These are phyloP conservation scores for Urochloa ruziziensis DNA, from an alignment of 176 grass and related monocot genomes.

Conservation along the genomic window DNA sequence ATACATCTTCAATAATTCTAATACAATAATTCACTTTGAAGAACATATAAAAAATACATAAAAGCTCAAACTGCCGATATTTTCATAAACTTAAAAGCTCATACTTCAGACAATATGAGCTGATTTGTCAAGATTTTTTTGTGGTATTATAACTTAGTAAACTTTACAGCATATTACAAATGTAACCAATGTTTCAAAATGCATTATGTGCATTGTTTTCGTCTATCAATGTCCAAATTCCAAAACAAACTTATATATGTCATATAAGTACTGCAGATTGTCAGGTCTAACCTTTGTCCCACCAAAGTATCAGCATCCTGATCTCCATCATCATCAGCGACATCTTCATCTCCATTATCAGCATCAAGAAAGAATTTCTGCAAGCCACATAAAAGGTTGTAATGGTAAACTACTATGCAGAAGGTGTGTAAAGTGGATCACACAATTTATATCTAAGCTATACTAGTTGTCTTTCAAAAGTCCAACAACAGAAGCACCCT, in stretches of 20 bases:
- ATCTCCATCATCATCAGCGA: slow-evolving; percentile 34
- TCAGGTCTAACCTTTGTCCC: slow-evolving; percentile 41
- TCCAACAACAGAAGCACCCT: not conserved
- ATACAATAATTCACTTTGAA: not conserved
- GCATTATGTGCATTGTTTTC: not conserved
- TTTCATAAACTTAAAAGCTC: not conserved
- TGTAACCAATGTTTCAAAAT: not conserved
- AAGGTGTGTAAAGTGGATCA: not conserved
- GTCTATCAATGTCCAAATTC: not conserved
- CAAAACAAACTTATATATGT: not conserved
- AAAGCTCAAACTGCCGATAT: not conserved
- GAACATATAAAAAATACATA: not conserved
- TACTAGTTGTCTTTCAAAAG: not conserved
- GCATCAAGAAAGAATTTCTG: slow-evolving; percentile 96
- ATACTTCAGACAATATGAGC: not conserved
- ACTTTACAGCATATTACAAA: not conserved
- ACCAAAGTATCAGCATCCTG: slow-evolving; percentile 37
- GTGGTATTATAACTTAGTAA: not conserved
- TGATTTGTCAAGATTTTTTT: not conserved
- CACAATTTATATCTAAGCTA: not conserved
- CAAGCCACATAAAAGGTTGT: slow-evolving; percentile 18
- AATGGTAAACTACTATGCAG: not conserved
- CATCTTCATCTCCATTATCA: slow-evolving; percentile 67
- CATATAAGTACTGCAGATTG: not conserved
- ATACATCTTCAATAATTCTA: not conserved